Base-by-base conservation (phyloP, 176 grass and related monocot genomes). In the Guadua angustifolia region DNA sequence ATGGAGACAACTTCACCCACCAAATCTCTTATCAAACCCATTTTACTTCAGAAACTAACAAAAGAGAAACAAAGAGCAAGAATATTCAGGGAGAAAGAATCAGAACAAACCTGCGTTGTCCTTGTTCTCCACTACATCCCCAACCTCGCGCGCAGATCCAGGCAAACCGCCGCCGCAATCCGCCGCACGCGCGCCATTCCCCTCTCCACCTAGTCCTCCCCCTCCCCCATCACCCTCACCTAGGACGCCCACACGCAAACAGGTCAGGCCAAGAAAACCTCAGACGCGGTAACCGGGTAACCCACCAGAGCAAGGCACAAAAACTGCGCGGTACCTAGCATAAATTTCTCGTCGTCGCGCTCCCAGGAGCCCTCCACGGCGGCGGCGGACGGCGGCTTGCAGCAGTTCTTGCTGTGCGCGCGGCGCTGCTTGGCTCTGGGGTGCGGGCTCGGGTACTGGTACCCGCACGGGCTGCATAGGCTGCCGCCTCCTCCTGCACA, bases 361-460 rank as follows among this genome's bases (percentile, higher is more conserved):
- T 66, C 87, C 11, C 40, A 68, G 15, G 21, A 7, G 71, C 1
- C 82, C 10, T 29, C 70, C 65, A 21, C 25, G 25, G 49, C 32
- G 12, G 71, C 15, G 25, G 72, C 9, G 35, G 89, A 44, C 42
- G 68, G 16, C 42, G 50, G 44, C 57, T 79, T 83, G 58, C 85
- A 79, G 74, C 91, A 93, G 82, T 93, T 71, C 91, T 88, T 90
- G 26, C 85, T 82, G 82, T 93, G 91, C 66, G 88, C 77, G 16
- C 85, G 81, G 9, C 91, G 88, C 60, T 88, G 88, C 85, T 88
- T 93, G 46, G 85, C 85, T 88, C 91, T 90, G 36, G 91, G 91
- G 85, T 88, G 91, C 13, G 60, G 60, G 88, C 82, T 88, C 0
- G 79, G 73, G 73, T 83, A 93, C 78, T 82, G 86, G 85, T 85